Conservation (phyloP, 2,329 filamentous ascomycete species). For the Plenodomus lindquistii region DNA sequence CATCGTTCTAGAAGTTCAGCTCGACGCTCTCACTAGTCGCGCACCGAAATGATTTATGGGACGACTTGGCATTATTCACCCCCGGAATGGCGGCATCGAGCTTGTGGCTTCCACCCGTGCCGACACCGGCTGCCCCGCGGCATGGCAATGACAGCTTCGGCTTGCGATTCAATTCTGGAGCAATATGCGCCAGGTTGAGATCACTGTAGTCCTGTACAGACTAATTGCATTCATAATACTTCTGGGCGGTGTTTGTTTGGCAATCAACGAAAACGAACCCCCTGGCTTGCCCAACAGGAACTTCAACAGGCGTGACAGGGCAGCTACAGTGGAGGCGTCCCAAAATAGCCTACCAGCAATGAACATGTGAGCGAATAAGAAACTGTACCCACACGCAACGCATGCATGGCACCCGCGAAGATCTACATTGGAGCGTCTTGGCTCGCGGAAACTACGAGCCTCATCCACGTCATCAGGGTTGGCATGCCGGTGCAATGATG, state of each 20-base stretch:
- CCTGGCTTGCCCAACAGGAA: no score
- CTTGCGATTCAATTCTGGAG: no score
- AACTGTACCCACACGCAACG: not conserved
- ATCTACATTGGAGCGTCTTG: constrained; percentile 14
- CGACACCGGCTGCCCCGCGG: no score
- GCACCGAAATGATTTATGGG: not conserved
- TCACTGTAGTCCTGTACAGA: no score
- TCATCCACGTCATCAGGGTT: constrained; percentile 18
- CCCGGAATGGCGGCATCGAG: not conserved
- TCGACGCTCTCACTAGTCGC: not conserved
- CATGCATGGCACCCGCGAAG: constrained; percentile 3
- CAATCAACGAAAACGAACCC: no score
- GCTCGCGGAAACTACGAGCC: constrained; percentile 12
- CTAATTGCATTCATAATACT: no score
- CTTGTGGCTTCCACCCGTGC: not conserved
- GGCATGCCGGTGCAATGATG: constrained; percentile 15
- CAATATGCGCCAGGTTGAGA: no score
- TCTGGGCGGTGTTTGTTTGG: no score
- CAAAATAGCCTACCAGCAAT: not conserved
- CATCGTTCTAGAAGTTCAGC: not conserved
- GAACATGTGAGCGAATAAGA: not conserved
- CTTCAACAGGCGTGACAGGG: no score
- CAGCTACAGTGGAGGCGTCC: not conserved
- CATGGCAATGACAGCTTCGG: no score
- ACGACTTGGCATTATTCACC: not conserved